Evolutionary conservation across 345 rosid species (phyloP).

Genomic region (Rhizophora mangle): DNA sequence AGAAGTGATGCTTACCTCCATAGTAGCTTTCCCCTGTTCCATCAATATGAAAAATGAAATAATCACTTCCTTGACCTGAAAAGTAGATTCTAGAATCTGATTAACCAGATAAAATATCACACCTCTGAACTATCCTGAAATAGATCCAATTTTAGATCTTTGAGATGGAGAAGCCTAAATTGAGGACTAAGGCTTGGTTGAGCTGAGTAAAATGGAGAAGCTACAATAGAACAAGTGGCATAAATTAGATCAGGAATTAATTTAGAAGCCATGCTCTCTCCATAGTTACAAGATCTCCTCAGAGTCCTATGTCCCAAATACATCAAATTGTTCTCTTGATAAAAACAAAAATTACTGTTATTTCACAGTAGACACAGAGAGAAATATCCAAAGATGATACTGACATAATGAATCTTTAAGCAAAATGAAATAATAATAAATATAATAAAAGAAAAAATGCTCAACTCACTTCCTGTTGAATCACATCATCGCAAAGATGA

Average conservation of each 20-base stretch:
- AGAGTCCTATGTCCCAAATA: background rate
- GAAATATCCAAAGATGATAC: conserved; percentile 20
- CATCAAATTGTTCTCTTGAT: background rate
- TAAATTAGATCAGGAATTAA: too few species aligned
- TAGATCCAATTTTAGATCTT: too few species aligned
- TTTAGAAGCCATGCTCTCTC: too few species aligned
- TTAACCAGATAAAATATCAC: background rate
- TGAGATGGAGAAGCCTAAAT: too few species aligned
- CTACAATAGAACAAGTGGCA: too few species aligned
- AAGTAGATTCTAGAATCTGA: background rate
- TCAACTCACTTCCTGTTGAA: conserved; percentile 88
- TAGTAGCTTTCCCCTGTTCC: conserved; percentile 96
- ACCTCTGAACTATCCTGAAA: too few species aligned
- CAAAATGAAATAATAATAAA: background rate
- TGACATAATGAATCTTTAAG: conserved; percentile 38
- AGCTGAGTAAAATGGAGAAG: too few species aligned
- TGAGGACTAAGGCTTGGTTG: too few species aligned
- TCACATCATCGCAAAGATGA: conserved; percentile 94
- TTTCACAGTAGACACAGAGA: background rate
- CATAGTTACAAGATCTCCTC: background rate
- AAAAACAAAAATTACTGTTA: background rate
- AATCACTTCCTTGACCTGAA: conserved; percentile 92
- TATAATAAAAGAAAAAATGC: background rate
- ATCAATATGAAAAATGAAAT: conserved; percentile 81
- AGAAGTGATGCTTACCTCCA: conserved; percentile 43